phyloP scores from a whole-genome alignment of 2,329 filamentous ascomycete genomes.

The Tolypocladium inflatum region DNA sequence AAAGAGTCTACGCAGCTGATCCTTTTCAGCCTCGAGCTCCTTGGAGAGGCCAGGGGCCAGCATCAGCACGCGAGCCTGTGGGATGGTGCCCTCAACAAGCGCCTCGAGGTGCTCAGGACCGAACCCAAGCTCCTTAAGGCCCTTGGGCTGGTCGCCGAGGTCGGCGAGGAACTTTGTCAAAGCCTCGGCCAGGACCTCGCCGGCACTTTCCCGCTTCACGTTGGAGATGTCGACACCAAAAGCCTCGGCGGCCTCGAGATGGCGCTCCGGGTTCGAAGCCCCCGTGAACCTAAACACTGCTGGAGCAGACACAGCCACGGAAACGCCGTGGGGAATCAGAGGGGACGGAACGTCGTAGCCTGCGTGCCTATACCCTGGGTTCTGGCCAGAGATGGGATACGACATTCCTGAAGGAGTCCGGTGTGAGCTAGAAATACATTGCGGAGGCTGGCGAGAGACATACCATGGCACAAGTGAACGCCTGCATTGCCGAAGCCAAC shows the following conservation, averaged over 20 bases:
- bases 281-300: constrained; percentile 92
- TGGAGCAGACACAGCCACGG: constrained; percentile 85
- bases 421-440: not conserved
- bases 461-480: constrained; percentile 66
- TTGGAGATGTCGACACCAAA: constrained; percentile 87
- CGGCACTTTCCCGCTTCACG: constrained; percentile 82
- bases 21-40: constrained; percentile 60
- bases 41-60: constrained; percentile 72
- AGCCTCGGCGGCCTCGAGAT: constrained; percentile 77
- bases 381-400: constrained; percentile 93
- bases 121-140: constrained; percentile 79
- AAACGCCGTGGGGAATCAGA: constrained; percentile 93
- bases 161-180: constrained; percentile 70
- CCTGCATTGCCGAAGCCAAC: constrained; percentile 97
- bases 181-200: constrained; percentile 78
- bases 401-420: constrained; percentile 62
- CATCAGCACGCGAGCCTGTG: constrained; percentile 84
- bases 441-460: constrained; percentile 8
- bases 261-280: constrained; percentile 83
- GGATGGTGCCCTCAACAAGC: constrained; percentile 89
- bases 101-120: constrained; percentile 63
- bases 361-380: constrained; percentile 75
- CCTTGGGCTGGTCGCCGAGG: constrained; percentile 83
- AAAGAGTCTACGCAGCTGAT: constrained; percentile 61
- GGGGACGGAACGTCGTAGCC: constrained; percentile 72